phyloP scores from a whole-genome alignment of 1,284 basidiomycete species.

The Ustilago trichophora region DNA sequence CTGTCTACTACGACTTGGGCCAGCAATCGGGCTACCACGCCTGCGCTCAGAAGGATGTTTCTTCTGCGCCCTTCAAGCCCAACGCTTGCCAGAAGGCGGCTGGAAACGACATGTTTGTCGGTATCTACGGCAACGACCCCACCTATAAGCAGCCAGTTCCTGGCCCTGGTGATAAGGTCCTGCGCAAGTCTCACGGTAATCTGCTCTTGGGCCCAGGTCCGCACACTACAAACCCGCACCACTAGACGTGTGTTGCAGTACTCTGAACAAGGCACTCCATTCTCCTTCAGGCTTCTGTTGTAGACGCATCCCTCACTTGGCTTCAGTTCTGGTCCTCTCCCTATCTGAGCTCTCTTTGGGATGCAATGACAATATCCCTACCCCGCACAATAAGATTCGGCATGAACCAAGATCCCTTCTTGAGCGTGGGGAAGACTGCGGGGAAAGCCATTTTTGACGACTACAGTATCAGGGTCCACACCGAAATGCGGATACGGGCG shows the following conservation, averaged over 20 bases:
- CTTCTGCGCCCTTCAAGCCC: background rate
- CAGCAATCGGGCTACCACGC: slow-evolving; percentile 14
- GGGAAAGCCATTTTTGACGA: background rate
- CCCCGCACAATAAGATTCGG: too few relatives aligned
- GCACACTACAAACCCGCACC: too few relatives aligned
- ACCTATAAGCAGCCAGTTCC: slow-evolving; percentile 7
- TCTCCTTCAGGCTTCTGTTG: too few relatives aligned
- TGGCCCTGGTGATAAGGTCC: slow-evolving; percentile 2
- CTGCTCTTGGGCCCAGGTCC: too few relatives aligned
- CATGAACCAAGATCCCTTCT: too few relatives aligned
- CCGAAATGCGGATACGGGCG: slow-evolving; percentile 1
- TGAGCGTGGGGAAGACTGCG: background rate
- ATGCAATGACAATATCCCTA: too few relatives aligned
- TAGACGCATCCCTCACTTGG: too few relatives aligned
- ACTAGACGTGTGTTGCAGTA: too few relatives aligned
- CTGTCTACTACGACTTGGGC: slow-evolving; percentile 18
- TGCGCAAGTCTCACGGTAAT: slow-evolving; percentile 1
- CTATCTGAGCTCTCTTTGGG: too few relatives aligned
- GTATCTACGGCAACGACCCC: slow-evolving; percentile 29
- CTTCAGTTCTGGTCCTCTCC: too few relatives aligned
- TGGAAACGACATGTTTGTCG: slow-evolving; percentile 16
- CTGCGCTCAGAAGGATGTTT: slow-evolving; percentile 10
- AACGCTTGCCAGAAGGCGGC: slow-evolving; percentile 23
- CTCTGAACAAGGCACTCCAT: too few relatives aligned
- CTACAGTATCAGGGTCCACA: background rate